Percentiles rank a stretch among this genome's conserved stretches.
phyloP scores from a whole-genome alignment of 768 basidiomycete species.

The Lactarius sanguifluus region DNA sequence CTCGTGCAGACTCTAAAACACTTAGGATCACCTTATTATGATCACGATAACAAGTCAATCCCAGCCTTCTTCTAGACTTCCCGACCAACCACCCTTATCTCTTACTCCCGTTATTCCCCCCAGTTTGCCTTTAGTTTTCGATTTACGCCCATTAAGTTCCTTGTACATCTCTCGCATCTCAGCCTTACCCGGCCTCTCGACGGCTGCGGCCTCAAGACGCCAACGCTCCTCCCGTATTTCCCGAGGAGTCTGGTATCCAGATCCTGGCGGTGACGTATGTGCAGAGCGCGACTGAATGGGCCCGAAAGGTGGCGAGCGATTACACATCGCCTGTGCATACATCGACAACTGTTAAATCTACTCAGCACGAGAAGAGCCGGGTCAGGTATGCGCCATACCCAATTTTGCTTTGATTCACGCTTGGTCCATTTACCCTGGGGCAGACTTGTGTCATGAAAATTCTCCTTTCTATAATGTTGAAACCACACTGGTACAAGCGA shows the following conservation, averaged over 20 bases:
- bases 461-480: constrained; percentile 83
- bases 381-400: constrained; percentile 48
- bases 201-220: constrained; percentile 52
- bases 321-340: constrained; percentile 24
- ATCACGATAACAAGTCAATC: constrained; percentile 7
- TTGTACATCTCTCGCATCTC: constrained; percentile 94
- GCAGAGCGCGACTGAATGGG: constrained; percentile 43
- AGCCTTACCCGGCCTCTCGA: constrained; percentile 63
- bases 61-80: constrained; percentile 37
- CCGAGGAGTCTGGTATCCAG: constrained; percentile 73
- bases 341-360: constrained; percentile 8
- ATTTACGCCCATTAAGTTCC: constrained; percentile 82
- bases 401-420: constrained; percentile 90
- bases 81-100: constrained; percentile 79
- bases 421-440: constrained; percentile 90
- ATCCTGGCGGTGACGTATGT: constrained; percentile 48
- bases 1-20: too few relatives aligned
- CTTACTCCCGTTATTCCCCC: constrained; percentile 56
- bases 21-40: too few relatives aligned
- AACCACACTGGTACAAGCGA: constrained; percentile 73
- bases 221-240: constrained; percentile 80
- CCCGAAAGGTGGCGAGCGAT: constrained; percentile 41
- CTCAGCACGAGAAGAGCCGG: background rate
- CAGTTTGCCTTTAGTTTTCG: constrained; percentile 69
- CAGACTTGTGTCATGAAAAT: constrained; percentile 76